Conservation (phyloP, 2,329 filamentous ascomycete genomes). For the Neobulgaria alba region DNA sequence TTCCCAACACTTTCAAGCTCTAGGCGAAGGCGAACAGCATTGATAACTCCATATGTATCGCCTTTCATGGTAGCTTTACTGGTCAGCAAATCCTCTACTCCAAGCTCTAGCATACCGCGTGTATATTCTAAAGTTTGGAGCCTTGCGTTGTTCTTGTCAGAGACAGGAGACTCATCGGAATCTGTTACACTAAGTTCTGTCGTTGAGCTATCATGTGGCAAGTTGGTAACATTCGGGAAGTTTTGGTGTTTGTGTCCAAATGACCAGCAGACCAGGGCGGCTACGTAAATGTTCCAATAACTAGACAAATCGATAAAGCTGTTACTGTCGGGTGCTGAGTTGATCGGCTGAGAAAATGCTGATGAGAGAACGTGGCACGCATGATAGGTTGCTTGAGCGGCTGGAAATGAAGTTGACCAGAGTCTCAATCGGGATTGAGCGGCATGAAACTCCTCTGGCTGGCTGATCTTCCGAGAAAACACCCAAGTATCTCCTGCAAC, state of each 20-base stretch:
- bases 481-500: constrained; percentile 51
- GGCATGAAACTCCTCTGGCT: constrained; percentile 36
- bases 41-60: constrained; percentile 39
- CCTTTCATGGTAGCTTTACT: constrained; percentile 30
- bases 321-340: constrained; percentile 9
- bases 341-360: constrained; percentile 32
- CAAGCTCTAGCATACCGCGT: constrained; percentile 33
- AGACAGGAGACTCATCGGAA: constrained; percentile 3
- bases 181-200: constrained; percentile 6
- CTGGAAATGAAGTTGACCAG: constrained; percentile 39
- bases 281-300: constrained; percentile 49
- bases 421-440: constrained; percentile 38
- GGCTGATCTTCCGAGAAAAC: constrained; percentile 44
- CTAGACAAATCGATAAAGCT: constrained; percentile 33
- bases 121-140: constrained; percentile 28
- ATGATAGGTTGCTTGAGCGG: constrained; percentile 39
- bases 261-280: constrained; percentile 52
- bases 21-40: constrained; percentile 38
- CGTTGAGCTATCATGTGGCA: constrained; percentile 10
- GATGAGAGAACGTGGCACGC: constrained; percentile 43
- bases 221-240: constrained; percentile 5
- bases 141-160: constrained; percentile 9
- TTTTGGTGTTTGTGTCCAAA: constrained; percentile 34
- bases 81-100: constrained; percentile 33
- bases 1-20: constrained; percentile 41